phyloP scores from a whole-genome alignment of 768 basidiomycete genomes.

The Leccinum variicolor region DNA sequence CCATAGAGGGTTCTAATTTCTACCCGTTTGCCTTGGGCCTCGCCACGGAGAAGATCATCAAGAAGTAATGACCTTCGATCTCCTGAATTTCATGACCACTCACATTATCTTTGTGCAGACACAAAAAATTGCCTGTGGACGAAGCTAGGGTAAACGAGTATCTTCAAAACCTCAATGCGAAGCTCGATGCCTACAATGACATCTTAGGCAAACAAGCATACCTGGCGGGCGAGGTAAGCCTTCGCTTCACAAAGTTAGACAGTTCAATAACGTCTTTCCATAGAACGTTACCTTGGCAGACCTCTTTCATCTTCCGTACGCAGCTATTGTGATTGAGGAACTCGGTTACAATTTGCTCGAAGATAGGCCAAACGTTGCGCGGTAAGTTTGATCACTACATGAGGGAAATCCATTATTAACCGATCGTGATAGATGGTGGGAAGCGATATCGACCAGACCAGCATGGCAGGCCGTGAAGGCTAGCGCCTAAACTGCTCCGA shows the following conservation, averaged over 20 bases:
- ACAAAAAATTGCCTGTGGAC: slow-evolving; percentile 11
- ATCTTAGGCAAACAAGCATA: slow-evolving; percentile 53
- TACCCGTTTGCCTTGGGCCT: slow-evolving; percentile 42
- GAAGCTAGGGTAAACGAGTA: slow-evolving; percentile 22
- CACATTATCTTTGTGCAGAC: slow-evolving; percentile 4
- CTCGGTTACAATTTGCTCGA: slow-evolving; percentile 20
- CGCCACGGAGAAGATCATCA: slow-evolving; percentile 48
- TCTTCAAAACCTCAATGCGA: slow-evolving; percentile 29
- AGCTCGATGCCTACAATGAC: slow-evolving; percentile 49
- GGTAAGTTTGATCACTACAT: slow-evolving; percentile 15
- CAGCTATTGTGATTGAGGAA: slow-evolving; percentile 26
- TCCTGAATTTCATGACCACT: not conserved
- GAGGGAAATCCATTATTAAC: not conserved
- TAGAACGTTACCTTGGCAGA: slow-evolving; percentile 45
- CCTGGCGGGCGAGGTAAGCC: slow-evolving; percentile 52
- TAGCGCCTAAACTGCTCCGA: slow-evolving; percentile 19
- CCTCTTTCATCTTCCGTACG: slow-evolving; percentile 44
- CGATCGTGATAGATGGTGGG: slow-evolving; percentile 45
- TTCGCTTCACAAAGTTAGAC: not conserved
- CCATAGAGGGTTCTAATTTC: slow-evolving; percentile 37
- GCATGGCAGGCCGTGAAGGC: slow-evolving; percentile 48
- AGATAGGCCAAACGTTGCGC: slow-evolving; percentile 24
- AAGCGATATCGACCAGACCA: slow-evolving; percentile 42
- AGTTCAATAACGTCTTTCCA: not conserved
- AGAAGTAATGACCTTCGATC: slow-evolving; percentile 37